phyloP scores from a whole-genome alignment of 192 early-diverging fungal genomes.

The Powellomyces hirtus region DNA sequence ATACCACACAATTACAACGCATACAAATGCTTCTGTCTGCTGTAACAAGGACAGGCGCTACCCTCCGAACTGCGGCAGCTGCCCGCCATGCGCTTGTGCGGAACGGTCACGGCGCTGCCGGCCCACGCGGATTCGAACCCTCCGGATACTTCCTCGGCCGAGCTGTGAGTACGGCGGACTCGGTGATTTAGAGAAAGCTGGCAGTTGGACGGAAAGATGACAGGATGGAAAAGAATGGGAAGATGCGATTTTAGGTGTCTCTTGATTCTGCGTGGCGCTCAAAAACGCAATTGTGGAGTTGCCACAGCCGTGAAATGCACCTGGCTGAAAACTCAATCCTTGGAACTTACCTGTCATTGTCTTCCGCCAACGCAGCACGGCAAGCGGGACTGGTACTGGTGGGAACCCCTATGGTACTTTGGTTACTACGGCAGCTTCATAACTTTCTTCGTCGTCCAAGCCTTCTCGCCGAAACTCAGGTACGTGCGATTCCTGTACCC shows the following conservation, averaged over 20 bases:
- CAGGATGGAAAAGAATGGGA: too few species aligned
- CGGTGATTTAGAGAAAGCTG: too few species aligned
- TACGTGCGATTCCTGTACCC: constrained; percentile 7
- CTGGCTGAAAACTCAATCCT: neutral
- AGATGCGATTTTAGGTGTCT: neutral
- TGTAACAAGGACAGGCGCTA: neutral
- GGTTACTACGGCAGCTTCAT: constrained; percentile 35
- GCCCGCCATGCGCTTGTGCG: neutral
- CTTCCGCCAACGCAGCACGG: neutral
- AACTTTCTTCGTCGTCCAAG: constrained; percentile 26
- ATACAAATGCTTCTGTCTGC: neutral
- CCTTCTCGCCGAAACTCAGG: constrained; percentile 33
- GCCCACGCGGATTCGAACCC: constrained; percentile 18
- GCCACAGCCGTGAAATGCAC: neutral
- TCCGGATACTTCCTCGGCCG: constrained; percentile 22
- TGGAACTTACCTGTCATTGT: neutral
- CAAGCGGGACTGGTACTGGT: constrained; percentile 41
- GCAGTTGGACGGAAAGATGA: too few species aligned
- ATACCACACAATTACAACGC: too few species aligned
- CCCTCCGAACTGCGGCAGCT: neutral
- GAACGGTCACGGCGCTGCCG: constrained; percentile 11
- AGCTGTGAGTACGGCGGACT: constrained; percentile 23
- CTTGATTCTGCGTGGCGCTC: too few species aligned
- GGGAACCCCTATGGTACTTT: constrained; percentile 43
- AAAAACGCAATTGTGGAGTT: too few species aligned